Evolutionary conservation across 495 filamentous ascomycete species (phyloP), one percentile per base, ranked within the genome.

Genomic region (Penicillium subrubescens): DNA sequence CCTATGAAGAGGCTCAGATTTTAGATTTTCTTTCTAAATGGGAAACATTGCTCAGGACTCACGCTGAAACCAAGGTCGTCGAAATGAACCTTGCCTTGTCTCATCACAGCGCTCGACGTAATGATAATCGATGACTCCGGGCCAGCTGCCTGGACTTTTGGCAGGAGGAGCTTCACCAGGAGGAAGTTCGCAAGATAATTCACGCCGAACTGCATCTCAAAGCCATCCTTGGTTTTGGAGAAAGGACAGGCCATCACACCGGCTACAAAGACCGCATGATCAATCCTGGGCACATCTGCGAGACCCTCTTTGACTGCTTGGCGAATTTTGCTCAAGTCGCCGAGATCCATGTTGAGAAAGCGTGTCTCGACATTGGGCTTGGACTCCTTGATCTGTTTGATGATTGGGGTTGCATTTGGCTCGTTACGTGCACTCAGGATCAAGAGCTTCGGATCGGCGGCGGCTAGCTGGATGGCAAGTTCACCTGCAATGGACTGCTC

Each of bases 111-210:
- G n/a, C 63, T 66, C n/a, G 66, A 41, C 54, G 68, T 59, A n/a
- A 69, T 48, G 11, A 71, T 63, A 35, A 69, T 37, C 25, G 69
- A 71, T 5, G 69, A 69, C 1, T 41, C 35, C 11, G 66, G 46
- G 1, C 68, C 69, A 1, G 66, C 69, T 29, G 63, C 66, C 35
- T 59, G 57, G 10, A 71, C 29, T 50, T 69, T 71, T 0, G 69
- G 66, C 57, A 69, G 10, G 6, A 69, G 63, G n/a, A 71, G 61
- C 35, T 66, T 69, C 4, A 66, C 60, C 7, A 71, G 61, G 14
- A 71, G 15, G 29, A 71, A 71, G 37, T 71, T 71, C 1, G 69
- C 66, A 7, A 71, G 35, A 29, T 69, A 69, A n/a, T 71, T 71
- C 33, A 71, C 66, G 2, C 63, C 66, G 2, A 71, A 33, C 33